Conservation (phyloP, 441 rosid species). For the Populus hybrid region DNA sequence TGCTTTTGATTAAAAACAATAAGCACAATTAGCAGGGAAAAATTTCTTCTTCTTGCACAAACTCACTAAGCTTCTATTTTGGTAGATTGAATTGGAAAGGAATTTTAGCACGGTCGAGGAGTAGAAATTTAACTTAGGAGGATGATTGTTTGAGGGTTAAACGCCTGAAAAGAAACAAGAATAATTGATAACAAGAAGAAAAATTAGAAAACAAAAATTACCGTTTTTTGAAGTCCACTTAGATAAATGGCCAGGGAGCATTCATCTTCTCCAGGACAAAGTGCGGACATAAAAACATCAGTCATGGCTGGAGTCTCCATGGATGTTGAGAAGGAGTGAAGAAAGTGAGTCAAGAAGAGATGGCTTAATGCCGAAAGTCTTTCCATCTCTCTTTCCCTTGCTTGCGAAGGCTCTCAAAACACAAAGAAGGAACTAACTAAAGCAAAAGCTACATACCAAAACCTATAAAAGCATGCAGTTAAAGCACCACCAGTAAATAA, state of each 20-base stretch:
- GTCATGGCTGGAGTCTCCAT: conserved; percentile 40
- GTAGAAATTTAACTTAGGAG: too few species aligned
- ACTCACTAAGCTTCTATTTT: too few species aligned
- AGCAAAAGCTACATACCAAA: background rate
- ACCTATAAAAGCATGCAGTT: background rate
- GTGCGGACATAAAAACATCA: conserved; percentile 39
- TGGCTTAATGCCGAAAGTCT: conserved; percentile 18
- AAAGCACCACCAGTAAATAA: background rate
- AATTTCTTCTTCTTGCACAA: too few species aligned
- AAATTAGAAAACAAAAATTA: conserved; percentile 28
- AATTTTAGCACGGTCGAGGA: background rate
- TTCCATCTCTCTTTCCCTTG: background rate
- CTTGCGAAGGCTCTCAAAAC: background rate
- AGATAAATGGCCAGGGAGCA: conserved; percentile 40
- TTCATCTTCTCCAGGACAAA: conserved; percentile 37
- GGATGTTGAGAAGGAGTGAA: conserved; percentile 32
- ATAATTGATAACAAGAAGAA: conserved; percentile 16
- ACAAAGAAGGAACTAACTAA: background rate
- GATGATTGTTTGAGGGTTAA: background rate
- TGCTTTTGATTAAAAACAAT: background rate
- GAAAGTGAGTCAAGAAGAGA: conserved; percentile 32
- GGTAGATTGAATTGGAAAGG: too few species aligned
- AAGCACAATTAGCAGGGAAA: background rate
- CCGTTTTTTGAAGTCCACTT: conserved; percentile 51
- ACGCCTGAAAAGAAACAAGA: background rate